phyloP scores from a whole-genome alignment of 2,329 filamentous ascomycete species.

The Mariannaea elegans region DNA sequence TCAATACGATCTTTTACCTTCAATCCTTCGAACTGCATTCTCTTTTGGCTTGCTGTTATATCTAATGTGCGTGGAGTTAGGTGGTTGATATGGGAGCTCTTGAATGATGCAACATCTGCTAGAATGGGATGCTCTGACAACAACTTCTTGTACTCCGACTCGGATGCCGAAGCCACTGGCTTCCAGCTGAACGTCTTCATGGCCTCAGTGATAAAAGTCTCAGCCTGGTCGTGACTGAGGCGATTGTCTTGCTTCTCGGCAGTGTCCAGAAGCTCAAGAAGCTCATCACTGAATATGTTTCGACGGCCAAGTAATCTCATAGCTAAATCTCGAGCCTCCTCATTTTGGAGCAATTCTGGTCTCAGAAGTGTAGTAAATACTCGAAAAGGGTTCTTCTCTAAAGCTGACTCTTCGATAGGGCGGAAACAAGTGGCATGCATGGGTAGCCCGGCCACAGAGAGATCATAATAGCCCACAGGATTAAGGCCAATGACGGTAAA shows the following conservation, averaged over 20 bases:
- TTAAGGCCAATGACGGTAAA: constrained; percentile 58
- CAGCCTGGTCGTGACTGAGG: constrained; percentile 43
- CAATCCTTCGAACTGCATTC: constrained; percentile 53
- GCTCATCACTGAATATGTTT: constrained; percentile 51
- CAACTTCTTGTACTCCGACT: constrained; percentile 53
- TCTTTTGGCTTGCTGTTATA: constrained; percentile 53
- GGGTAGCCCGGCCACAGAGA: constrained; percentile 56
- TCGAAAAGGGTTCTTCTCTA: constrained; percentile 49
- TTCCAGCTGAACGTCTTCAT: constrained; percentile 60
- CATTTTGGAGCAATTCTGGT: constrained; percentile 50
- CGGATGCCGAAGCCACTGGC: constrained; percentile 48
- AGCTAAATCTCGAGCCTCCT: constrained; percentile 44
- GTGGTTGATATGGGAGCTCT: constrained; percentile 61
- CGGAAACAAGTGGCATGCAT: constrained; percentile 63
- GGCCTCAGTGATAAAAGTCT: constrained; percentile 52
- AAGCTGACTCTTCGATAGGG: constrained; percentile 45
- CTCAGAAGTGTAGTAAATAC: constrained; percentile 50
- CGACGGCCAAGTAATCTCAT: constrained; percentile 46
- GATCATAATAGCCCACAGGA: constrained; percentile 62
- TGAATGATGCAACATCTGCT: constrained; percentile 55
- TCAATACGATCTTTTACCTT: constrained; percentile 60
- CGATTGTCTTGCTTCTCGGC: constrained; percentile 43
- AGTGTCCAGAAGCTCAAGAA: constrained; percentile 47
- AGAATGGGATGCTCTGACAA: constrained; percentile 56
- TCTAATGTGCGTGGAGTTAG: constrained; percentile 61